Conservation (phyloP, 2,329 filamentous ascomycete species). For the Hymenoscyphus linearis region DNA sequence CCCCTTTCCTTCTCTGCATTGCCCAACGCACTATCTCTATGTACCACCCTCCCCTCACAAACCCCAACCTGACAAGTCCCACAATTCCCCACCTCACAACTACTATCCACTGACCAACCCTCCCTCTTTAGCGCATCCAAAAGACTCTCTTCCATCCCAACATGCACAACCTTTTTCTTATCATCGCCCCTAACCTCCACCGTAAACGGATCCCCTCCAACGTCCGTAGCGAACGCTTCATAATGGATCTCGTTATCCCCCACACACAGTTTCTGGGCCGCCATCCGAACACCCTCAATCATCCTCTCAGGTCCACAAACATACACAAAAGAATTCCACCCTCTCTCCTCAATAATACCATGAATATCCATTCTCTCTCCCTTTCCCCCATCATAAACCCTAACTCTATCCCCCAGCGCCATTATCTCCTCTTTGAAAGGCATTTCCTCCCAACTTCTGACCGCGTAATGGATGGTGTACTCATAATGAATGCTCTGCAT, state of each 20-base stretch:
- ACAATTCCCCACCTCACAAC: conserved; percentile 40
- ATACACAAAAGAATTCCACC: conserved; percentile 54
- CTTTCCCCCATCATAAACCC: conserved; percentile 47
- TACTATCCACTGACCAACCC: conserved; percentile 37
- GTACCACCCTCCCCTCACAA: conserved; percentile 34
- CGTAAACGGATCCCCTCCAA: conserved; percentile 54
- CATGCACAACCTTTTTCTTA: conserved; percentile 39
- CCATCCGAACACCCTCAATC: conserved; percentile 45
- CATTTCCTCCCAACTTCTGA: conserved; percentile 46
- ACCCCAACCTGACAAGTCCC: conserved; percentile 38
- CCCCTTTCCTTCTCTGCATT: neutral
- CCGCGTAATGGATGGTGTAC: conserved; percentile 53
- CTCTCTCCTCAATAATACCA: conserved; percentile 39
- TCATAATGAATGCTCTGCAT: conserved; percentile 43
- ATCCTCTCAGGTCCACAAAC: conserved; percentile 55
- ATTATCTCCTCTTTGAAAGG: conserved; percentile 48
- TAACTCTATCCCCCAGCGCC: conserved; percentile 38
- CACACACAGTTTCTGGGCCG: conserved; percentile 40
- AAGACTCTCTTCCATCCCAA: conserved; percentile 37
- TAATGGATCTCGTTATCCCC: conserved; percentile 50
- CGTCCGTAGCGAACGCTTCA: conserved; percentile 52
- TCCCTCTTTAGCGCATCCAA: conserved; percentile 37
- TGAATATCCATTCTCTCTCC: conserved; percentile 49
- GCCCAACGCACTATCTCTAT: conserved; percentile 30
- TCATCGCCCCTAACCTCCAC: conserved; percentile 39